Base-by-base conservation (phyloP, 257 asterid genomes). In the Primulina huaijiensis region DNA sequence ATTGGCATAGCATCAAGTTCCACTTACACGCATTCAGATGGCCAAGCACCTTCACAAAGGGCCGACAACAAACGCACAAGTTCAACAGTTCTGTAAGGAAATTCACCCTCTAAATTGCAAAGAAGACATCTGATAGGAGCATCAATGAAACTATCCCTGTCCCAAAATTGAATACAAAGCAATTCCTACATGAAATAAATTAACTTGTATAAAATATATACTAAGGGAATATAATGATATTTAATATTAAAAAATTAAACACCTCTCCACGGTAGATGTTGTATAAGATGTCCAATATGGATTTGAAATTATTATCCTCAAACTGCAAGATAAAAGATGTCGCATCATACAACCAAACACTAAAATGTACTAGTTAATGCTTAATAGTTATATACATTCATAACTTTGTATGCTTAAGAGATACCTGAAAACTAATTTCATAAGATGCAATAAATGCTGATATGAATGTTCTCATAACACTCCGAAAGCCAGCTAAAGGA, bases 21-120 rank as follows among this genome's bases (percentile, higher is more conserved):
- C 71, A 93, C 99, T 84, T 85, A 93, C 99, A 86, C 97, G 56
- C 99, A 93, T 74, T 93, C 92, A 21, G 99, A 82, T 37, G 97
- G 90, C 97, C 99, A 94, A 71, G 86, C 79, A 70, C 97, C 97
- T 79, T 89, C 96, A 82, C 86, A 78, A 34, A 94, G 90, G 67
- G 95, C 95, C 6, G 97, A 91, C 60, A 90, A 80, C 76, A 94
- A 69, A 74, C 85, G 83, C 31, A 91, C 78, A 77, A 91, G 81
- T 77, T 91, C 92, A 64, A 75, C 76, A 73, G 82, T 79, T 79
- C 88, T 82, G 77, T 75, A 82, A 4, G 99, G 99, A 73, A 94
- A 94, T 80, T 94, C 99, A 74, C 91, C 88, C 87, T 91, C 96
- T 70, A 94, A 82, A 81, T 80, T 88, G 91, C 81, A 81, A 59